phyloP scores from a whole-genome alignment of 192 early-diverging fungal species.

The Podila horticola region DNA sequence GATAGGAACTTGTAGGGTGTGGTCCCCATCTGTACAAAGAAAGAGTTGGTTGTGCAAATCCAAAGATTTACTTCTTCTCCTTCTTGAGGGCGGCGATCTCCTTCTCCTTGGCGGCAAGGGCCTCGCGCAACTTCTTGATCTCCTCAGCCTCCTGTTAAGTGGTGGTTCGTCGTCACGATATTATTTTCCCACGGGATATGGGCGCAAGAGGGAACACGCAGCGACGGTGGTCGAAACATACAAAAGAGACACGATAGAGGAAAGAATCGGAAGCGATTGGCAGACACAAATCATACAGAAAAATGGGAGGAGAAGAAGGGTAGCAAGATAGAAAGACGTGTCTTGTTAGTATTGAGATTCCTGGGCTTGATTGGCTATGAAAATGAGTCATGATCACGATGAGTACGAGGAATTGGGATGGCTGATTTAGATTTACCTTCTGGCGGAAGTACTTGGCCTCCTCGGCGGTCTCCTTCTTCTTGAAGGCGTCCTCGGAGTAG shows the following conservation, averaged over 20 bases:
- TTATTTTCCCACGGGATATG: neutral
- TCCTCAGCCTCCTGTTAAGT: slow-evolving; percentile 37
- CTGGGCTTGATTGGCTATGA: too few relatives aligned
- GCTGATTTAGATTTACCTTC: slow-evolving; percentile 18
- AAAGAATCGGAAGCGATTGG: neutral
- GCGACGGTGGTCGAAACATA: neutral
- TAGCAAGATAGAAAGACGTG: neutral
- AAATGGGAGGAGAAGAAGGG: neutral
- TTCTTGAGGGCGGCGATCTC: slow-evolving; percentile 47
- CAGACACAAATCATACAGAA: neutral
- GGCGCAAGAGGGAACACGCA: neutral
- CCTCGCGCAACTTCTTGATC: slow-evolving; percentile 39
- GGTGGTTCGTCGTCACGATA: neutral
- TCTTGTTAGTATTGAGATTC: neutral
- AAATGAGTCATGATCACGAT: too few relatives aligned
- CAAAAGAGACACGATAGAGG: neutral
- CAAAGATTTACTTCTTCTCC: slow-evolving; percentile 30
- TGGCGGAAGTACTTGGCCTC: slow-evolving; percentile 35
- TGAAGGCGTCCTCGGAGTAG: slow-evolving; percentile 24
- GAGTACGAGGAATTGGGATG: neutral
- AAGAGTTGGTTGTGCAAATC: neutral
- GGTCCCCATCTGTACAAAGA: neutral
- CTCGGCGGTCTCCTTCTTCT: slow-evolving; percentile 44
- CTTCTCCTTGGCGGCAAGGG: slow-evolving; percentile 42
- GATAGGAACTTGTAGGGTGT: too few relatives aligned